Evolutionary conservation across 768 basidiomycete genomes (phyloP).

Genomic region (Jaapia argillacea): DNA sequence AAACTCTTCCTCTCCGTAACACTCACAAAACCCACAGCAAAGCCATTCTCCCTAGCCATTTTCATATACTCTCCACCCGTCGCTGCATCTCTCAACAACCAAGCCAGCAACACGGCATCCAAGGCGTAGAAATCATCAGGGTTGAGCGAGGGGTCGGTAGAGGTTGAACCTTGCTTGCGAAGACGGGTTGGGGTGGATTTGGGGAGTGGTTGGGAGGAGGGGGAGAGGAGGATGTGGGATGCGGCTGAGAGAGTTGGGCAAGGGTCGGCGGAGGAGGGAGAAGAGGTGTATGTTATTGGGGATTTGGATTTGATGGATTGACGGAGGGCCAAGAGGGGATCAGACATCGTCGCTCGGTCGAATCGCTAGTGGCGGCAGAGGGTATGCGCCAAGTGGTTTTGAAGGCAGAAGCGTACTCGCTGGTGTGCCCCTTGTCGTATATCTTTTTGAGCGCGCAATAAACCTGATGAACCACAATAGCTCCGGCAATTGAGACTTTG

Average conservation of each 20-base stretch:
- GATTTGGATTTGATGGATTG: constrained; percentile 49
- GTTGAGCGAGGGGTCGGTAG: constrained; percentile 24
- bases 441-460: too few relatives aligned
- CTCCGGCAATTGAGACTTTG: too few relatives aligned
- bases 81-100: constrained; percentile 61
- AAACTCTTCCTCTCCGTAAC: constrained; percentile 82
- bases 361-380: too few relatives aligned
- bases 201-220: constrained; percentile 36
- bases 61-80: constrained; percentile 80
- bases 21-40: constrained; percentile 70
- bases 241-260: constrained; percentile 42
- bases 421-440: too few relatives aligned
- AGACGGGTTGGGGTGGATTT: constrained; percentile 76
- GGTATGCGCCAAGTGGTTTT: too few relatives aligned
- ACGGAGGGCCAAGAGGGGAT: constrained; percentile 48
- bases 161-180: constrained; percentile 45
- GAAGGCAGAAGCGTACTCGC: too few relatives aligned
- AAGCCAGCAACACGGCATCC: constrained; percentile 80
- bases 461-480: too few relatives aligned
- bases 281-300: constrained; percentile 33
- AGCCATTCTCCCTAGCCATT: constrained; percentile 64
- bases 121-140: constrained; percentile 64
- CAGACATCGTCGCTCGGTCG: too few relatives aligned
- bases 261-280: constrained; percentile 24
- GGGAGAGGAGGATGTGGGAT: constrained; percentile 53